Evolutionary conservation across 2,329 filamentous ascomycete genomes (phyloP), one percentile per base, ranked within the genome.

Genomic region (Scytalidium sp.): DNA sequence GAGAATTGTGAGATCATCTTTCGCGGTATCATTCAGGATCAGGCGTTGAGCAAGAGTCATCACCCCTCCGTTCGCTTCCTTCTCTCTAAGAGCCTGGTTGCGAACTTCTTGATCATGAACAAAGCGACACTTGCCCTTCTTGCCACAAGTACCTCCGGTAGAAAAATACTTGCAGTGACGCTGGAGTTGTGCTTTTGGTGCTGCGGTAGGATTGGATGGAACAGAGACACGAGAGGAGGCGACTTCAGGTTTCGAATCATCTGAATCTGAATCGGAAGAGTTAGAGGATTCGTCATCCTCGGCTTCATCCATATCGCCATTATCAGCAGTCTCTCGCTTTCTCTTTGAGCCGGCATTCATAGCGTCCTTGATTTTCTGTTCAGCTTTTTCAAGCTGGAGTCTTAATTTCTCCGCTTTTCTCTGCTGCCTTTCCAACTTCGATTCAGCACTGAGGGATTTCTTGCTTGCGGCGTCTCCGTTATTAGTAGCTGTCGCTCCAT

Each of bases 121-220:
- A 69, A 87, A 87, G 70, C 83, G 83, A 73, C 83, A 87, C 81
- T 86, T 86, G 81, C 81, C 81, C 78, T 85, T 85, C 76, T 87
- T 87, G 46, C 83, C 83, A 68, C 83, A 87, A 50, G 75, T 83
- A 53, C 83, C 83, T 57, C 83, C 83, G 46, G 83, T 86, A 36
- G 83, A 84, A 64, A 80, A 87, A 67, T 87, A 87, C 69, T 87
- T 87, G 79, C 83, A 87, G 61, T 85, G 83, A 56, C 79, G 81
- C 45, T 79, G 76, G 40, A 83, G 75, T 60, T 85, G 82, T 45
- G 82, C 81, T 66, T 79, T 74, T 54, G 76, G 66, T 56, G 78
- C 69, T 56, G 78, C 70, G 49, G 78, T 65, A 54, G 67, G 49
- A 21, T 56, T 59, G 40, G 58, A 53, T 41, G 56, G 56, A 49